phyloP scores from a whole-genome alignment of 2,329 filamentous ascomycete species.

The Xylariaceae sp. region DNA sequence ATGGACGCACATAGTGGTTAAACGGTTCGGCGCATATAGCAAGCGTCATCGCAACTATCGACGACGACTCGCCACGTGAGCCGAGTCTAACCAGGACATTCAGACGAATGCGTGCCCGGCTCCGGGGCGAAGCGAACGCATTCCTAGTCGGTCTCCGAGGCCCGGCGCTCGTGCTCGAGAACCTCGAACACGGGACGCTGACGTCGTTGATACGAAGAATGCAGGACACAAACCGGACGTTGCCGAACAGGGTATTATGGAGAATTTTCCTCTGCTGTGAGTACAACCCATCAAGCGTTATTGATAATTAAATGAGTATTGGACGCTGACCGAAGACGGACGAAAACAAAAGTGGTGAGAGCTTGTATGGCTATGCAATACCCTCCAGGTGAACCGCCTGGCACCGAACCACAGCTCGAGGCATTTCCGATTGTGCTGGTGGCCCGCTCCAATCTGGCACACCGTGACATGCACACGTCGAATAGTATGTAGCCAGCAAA shows the following conservation, averaged over 20 bases:
- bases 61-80: neutral
- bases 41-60: conserved; percentile 3
- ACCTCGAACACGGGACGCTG: conserved; percentile 14
- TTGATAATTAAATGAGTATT: neutral
- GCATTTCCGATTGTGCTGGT: neutral
- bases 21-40: conserved; percentile 18
- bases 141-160: conserved; percentile 6
- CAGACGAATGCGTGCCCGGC: neutral
- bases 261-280: conserved; percentile 19
- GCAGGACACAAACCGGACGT: rapidly evolving
- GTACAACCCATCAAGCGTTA: neutral
- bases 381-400: neutral
- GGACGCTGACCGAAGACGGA: neutral
- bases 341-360: conserved; percentile 8
- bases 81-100: neutral
- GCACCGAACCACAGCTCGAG: neutral
- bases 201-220: neutral
- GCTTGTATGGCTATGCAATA: conserved; percentile 14
- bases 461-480: conserved; percentile 9
- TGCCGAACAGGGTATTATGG: conserved; percentile 21
- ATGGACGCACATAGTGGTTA: conserved; percentile 2
- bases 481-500: conserved; percentile 8
- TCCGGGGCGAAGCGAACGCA: neutral
- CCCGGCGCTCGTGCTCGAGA: conserved; percentile 9
- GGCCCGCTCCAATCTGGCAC: neutral